Evolutionary conservation across 2,329 filamentous ascomycete genomes (phyloP).

Genomic region (Alternaria tenuissima): DNA sequence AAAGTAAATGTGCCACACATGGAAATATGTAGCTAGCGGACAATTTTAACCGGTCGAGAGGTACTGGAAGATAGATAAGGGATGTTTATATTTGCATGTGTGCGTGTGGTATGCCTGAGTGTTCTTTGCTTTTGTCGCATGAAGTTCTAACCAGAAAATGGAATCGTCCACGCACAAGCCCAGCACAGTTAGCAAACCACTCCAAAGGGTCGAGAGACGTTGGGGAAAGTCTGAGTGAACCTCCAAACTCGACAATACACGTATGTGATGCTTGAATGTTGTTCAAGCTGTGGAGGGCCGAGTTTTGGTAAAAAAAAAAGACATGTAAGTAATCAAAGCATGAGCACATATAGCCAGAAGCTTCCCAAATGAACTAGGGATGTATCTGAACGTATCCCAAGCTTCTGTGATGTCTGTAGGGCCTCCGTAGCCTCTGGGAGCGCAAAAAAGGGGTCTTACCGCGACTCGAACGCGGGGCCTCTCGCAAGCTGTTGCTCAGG

Average conservation of each 20-base stretch:
- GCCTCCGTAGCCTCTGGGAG: background rate
- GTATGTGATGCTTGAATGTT: background rate
- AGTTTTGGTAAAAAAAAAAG: no score
- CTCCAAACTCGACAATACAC: background rate
- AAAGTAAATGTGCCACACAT: no score
- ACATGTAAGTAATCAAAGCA: no score
- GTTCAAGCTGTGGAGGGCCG: no score
- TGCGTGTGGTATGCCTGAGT: background rate
- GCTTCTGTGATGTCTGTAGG: background rate
- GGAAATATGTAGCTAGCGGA: background rate
- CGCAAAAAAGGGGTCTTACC: slow-evolving; percentile 33
- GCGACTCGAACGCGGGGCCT: slow-evolving; percentile 42
- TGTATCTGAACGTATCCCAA: background rate
- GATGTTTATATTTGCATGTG: background rate
- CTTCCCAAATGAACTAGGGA: no score
- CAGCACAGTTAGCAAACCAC: background rate
- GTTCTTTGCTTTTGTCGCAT: background rate
- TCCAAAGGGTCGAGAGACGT: rapidly evolving
- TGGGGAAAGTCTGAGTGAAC: background rate
- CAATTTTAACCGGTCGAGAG: background rate
- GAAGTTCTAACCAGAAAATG: no score
- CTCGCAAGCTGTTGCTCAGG: slow-evolving; percentile 35
- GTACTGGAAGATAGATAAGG: background rate
- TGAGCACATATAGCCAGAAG: no score
- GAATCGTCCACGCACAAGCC: no score